Evolutionary conservation across 2,329 filamentous ascomycete species (phyloP).

Genomic region (Monosporascus sp.): DNA sequence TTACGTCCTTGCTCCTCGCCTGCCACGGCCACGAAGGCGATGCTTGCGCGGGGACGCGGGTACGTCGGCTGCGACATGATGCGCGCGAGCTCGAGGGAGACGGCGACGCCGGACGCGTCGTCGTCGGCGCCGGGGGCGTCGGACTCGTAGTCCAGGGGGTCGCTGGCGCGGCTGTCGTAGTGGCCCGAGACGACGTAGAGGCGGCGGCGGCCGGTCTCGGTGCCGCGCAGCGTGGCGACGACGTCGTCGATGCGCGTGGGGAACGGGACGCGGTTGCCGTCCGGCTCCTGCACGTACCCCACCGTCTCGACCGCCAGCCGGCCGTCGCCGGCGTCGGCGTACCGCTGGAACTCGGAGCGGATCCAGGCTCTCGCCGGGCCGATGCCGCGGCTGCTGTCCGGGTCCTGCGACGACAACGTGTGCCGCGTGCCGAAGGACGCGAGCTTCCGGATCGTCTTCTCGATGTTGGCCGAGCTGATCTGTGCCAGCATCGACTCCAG

Average conservation of each 20-base stretch:
- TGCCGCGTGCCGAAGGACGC: constrained; percentile 53
- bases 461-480: constrained; percentile 37
- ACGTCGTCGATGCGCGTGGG: constrained; percentile 50
- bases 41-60: constrained; percentile 40
- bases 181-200: constrained; percentile 51
- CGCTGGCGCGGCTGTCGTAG: constrained; percentile 48
- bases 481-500: constrained; percentile 24
- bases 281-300: constrained; percentile 43
- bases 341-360: constrained; percentile 40
- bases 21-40: constrained; percentile 52
- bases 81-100: constrained; percentile 51
- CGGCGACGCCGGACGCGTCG: constrained; percentile 50
- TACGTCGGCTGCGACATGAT: constrained; percentile 40
- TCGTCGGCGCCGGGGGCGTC: constrained; percentile 55
- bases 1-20: constrained; percentile 49
- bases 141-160: constrained; percentile 44
- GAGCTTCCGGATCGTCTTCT: constrained; percentile 46
- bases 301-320: constrained; percentile 44
- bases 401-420: constrained; percentile 48
- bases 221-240: constrained; percentile 45
- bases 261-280: constrained; percentile 41
- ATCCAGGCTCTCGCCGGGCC: constrained; percentile 55
- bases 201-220: constrained; percentile 36
- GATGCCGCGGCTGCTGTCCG: constrained; percentile 42
- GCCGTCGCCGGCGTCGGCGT: constrained; percentile 42